Evolutionary conservation across 257 asterid species (phyloP).

Genomic region (Anisodus tanguticus): DNA sequence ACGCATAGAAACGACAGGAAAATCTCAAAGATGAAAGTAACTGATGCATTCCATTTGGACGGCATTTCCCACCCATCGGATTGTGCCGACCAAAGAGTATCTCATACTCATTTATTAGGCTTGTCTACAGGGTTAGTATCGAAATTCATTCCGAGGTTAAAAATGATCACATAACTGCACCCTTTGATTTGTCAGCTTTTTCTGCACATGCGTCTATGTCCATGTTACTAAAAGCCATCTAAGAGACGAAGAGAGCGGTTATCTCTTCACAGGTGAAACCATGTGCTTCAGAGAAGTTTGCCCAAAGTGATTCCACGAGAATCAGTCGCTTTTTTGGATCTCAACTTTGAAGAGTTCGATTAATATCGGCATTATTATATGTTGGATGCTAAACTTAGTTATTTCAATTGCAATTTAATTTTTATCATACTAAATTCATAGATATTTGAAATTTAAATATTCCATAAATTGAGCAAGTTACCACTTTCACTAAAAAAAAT

Average conservation of each 20-base stretch:
- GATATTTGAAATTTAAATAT: neutral
- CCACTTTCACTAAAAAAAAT: no score
- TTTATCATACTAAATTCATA: neutral
- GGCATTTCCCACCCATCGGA: conserved; percentile 31
- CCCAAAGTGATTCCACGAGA: neutral
- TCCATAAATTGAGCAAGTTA: neutral
- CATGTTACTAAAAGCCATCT: neutral
- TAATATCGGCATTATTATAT: neutral
- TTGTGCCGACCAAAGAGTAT: conserved; percentile 17
- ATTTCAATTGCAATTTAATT: neutral
- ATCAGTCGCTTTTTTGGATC: neutral
- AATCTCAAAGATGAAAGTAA: conserved; percentile 43
- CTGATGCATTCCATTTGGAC: conserved; percentile 35
- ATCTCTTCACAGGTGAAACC: neutral
- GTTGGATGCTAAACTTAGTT: neutral
- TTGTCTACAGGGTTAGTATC: conserved; percentile 44
- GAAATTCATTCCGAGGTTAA: neutral
- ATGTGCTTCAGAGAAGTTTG: conserved; percentile 12
- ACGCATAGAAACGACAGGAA: conserved; percentile 32
- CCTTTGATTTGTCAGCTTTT: conserved; percentile 1
- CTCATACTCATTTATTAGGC: conserved; percentile 34
- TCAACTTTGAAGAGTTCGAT: neutral
- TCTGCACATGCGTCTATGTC: neutral
- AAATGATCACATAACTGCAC: neutral
- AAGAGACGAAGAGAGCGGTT: neutral